These are phyloP conservation scores for Colletotrichum nymphaeae DNA, from an alignment of 2,329 filamentous ascomycete species.

Conservation along the genomic window DNA sequence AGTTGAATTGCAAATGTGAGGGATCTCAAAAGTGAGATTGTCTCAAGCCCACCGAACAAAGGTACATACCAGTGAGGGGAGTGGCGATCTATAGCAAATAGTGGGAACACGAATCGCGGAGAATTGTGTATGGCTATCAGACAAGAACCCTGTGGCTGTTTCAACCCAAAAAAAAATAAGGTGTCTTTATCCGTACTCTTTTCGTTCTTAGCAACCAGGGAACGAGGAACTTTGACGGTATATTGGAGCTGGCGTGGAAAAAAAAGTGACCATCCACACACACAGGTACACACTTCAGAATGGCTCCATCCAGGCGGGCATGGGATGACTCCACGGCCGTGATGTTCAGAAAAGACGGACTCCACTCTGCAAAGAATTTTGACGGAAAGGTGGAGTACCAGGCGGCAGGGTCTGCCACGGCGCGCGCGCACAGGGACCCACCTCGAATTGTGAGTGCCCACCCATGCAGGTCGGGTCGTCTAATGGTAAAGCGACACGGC, in stretches of 20 bases:
- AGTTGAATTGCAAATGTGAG: neutral
- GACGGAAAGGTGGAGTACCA: constrained; percentile 30
- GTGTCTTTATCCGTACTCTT: constrained; percentile 6
- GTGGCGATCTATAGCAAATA: constrained; percentile 24
- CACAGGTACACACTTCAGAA: constrained; percentile 4
- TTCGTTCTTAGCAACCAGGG: neutral
- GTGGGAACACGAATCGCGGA: constrained; percentile 22
- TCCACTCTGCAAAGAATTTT: constrained; percentile 37
- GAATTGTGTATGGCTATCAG: constrained; percentile 13
- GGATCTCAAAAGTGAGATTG: constrained; percentile 16
- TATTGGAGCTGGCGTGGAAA: neutral
- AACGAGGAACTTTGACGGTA: neutral
- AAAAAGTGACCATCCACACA: constrained; percentile 16
- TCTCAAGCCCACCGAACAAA: constrained; percentile 2
- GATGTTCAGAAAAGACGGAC: constrained; percentile 8
- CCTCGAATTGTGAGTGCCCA: neutral
- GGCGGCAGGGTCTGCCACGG: constrained; percentile 20
- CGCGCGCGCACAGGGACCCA: neutral
- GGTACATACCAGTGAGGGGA: constrained; percentile 18
- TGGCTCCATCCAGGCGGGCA: constrained; percentile 15
- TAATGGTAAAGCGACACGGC: constrained; percentile 5
- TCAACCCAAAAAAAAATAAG: constrained; percentile 13
- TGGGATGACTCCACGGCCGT: constrained; percentile 28
- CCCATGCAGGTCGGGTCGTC: neutral
- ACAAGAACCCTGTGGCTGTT: constrained; percentile 23